Evolutionary conservation across 257 asterid genomes (phyloP).

Genomic region (Jaltomata sinuosa): DNA sequence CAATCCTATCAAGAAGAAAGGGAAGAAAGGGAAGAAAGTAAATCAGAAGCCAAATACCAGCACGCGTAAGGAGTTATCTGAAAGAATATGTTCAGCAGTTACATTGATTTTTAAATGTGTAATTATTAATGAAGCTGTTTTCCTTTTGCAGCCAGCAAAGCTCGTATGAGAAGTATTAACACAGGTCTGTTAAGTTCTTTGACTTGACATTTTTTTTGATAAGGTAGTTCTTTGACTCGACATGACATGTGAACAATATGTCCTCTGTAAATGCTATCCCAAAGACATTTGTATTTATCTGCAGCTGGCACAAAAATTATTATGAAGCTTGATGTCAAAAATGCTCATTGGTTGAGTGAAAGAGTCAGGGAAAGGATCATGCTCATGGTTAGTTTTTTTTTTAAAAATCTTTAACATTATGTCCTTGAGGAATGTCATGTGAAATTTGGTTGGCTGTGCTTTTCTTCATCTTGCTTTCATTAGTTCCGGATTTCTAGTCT

Average conservation of each 20-base stretch:
- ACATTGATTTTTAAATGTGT: not conserved
- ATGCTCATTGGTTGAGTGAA: conserved; percentile 10
- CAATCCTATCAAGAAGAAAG: not conserved
- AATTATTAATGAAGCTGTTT: not conserved
- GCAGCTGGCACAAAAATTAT: conserved; percentile 10
- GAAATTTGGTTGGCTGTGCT: not conserved
- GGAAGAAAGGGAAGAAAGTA: conserved; percentile 5
- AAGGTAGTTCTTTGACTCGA: not conserved
- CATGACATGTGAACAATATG: not conserved
- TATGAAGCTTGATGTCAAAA: conserved; percentile 7
- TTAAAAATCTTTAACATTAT: not conserved
- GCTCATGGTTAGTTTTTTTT: conserved; percentile 6
- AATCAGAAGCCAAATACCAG: not conserved
- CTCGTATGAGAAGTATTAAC: conserved; percentile 9
- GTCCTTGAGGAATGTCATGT: not conserved
- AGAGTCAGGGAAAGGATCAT: conserved; percentile 15
- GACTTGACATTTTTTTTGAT: not conserved
- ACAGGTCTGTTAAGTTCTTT: conserved; percentile 2
- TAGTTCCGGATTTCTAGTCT: not conserved
- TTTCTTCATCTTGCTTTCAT: not conserved
- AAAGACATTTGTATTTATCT: not conserved
- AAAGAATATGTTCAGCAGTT: not conserved
- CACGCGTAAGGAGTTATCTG: not conserved
- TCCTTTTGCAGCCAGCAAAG: conserved; percentile 8
- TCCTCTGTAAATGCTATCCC: not conserved